A percentile compares a stretch with the other conserved stretches of the same genome.
Conservation (phyloP, 1,284 basidiomycete genomes). For the Rhodotorula sp. region DNA sequence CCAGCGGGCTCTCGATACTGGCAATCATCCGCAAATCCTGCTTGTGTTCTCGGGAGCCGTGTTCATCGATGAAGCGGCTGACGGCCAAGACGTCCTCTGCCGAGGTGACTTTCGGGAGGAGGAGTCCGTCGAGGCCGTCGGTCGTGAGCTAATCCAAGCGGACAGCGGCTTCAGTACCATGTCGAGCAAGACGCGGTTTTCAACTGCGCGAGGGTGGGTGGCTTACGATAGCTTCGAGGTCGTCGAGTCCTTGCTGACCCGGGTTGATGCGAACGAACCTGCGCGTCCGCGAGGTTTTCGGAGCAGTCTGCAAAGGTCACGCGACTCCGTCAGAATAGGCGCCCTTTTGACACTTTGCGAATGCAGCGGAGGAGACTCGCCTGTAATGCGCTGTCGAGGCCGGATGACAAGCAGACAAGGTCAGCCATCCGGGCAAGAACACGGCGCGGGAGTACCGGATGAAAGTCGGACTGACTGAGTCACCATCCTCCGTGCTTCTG, state of each 20-base stretch:
- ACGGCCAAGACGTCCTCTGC: constrained; percentile 35
- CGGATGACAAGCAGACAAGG: neutral
- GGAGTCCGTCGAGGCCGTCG: constrained; percentile 29
- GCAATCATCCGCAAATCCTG: constrained; percentile 28
- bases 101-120: constrained; percentile 42
- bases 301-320: neutral
- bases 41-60: neutral
- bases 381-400: constrained; percentile 7
- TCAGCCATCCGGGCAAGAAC: no score
- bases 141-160: constrained; percentile 11
- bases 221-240: constrained; percentile 66
- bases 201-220: neutral
- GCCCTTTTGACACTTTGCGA: no score
- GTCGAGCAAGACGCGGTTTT: neutral
- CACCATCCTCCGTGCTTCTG: constrained; percentile 32
- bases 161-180: no score
- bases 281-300: neutral
- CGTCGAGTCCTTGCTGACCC: constrained; percentile 66
- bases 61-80: constrained; percentile 11
- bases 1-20: constrained; percentile 40
- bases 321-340: neutral
- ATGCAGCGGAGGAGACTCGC: neutral
- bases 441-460: no score
- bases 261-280: constrained; percentile 67
- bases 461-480: neutral